Evolutionary conservation across 2,329 filamentous ascomycete species (phyloP).

Genomic region (Fusarium brachygibbosum): DNA sequence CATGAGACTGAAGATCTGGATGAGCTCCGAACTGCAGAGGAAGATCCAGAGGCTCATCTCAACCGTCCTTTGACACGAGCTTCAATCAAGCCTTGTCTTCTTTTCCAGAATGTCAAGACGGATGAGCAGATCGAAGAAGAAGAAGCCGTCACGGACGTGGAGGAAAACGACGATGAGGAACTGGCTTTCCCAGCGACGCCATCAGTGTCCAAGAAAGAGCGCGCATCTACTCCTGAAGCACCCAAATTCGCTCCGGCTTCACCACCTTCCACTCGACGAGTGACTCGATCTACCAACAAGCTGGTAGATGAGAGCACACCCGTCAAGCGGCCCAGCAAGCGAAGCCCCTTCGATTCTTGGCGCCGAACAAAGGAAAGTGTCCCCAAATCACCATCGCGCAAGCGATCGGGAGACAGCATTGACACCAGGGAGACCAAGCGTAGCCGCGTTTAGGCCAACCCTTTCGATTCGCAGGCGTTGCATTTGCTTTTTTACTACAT

Average conservation of each 20-base stretch:
- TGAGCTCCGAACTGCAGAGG: conserved; percentile 53
- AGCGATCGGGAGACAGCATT: conserved; percentile 57
- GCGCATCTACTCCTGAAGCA: conserved; percentile 64
- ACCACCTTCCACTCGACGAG: conserved; percentile 72
- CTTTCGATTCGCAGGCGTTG: conserved; percentile 4
- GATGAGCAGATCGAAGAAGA: conserved; percentile 66
- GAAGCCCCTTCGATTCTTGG: conserved; percentile 77
- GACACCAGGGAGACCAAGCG: conserved; percentile 53
- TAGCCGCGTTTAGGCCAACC: conserved; percentile 50
- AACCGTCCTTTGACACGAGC: conserved; percentile 71
- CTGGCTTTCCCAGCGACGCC: conserved; percentile 55
- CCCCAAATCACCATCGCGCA: conserved; percentile 61
- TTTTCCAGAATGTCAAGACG: conserved; percentile 71
- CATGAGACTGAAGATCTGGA: conserved; percentile 54
- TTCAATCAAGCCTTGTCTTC: conserved; percentile 77
- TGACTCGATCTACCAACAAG: conserved; percentile 69
- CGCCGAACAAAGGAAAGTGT: conserved; percentile 70
- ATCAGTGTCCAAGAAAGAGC: conserved; percentile 50
- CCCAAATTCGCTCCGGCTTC: conserved; percentile 70
- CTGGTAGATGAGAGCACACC: conserved; percentile 59
- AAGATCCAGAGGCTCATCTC: conserved; percentile 54
- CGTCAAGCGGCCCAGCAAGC: conserved; percentile 56
- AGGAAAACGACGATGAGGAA: conserved; percentile 57
- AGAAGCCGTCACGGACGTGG: conserved; percentile 71
- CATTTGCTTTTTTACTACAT: conserved; percentile 19